A percentile compares a stretch with the other conserved stretches of the same genome.
phyloP scores from a whole-genome alignment of 2,329 filamentous ascomycete species.

The Rachicladosporium sp. region DNA sequence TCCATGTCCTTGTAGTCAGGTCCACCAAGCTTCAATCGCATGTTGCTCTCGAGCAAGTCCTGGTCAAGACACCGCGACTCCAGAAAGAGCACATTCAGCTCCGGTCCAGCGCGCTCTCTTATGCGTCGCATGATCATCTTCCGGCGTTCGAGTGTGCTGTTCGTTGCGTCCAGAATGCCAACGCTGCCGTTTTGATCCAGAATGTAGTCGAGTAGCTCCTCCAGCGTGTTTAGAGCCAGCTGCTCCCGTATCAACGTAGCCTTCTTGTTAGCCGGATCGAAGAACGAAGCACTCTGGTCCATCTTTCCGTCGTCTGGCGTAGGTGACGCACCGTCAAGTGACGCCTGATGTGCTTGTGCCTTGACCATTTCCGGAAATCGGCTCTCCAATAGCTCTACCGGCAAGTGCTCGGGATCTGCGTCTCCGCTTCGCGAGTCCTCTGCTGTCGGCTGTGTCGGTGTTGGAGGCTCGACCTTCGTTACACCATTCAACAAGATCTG shows the following conservation, averaged over 20 bases:
- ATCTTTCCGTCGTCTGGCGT: conserved; percentile 38
- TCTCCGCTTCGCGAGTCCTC: conserved; percentile 17
- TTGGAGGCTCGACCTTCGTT: conserved; percentile 26
- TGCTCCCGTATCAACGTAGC: conserved; percentile 79
- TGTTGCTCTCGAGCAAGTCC: conserved; percentile 79
- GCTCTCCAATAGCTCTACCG: conserved; percentile 13
- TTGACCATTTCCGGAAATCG: conserved; percentile 5
- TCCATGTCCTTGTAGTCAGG: conserved; percentile 95
- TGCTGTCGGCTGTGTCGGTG: conserved; percentile 10
- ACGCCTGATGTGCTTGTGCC: conserved; percentile 3
- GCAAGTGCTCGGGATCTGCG: conserved; percentile 19
- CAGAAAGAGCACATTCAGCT: conserved; percentile 83
- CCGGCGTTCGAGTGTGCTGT: conserved; percentile 80
- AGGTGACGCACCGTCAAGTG: background rate
- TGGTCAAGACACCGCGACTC: conserved; percentile 87
- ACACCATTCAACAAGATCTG: conserved; percentile 49
- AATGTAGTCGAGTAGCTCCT: conserved; percentile 85
- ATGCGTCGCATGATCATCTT: conserved; percentile 66
- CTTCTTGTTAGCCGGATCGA: conserved; percentile 75
- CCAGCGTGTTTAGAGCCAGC: conserved; percentile 80
- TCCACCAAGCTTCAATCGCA: conserved; percentile 89
- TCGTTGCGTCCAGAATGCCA: conserved; percentile 92
- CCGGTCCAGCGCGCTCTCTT: conserved; percentile 66
- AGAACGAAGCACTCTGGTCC: conserved; percentile 87
- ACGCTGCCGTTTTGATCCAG: conserved; percentile 72